Percentiles rank a stretch among this genome's conserved stretches.
Conservation (phyloP, 2,329 filamentous ascomycete genomes). For the Neodidymelliopsis sp. region DNA sequence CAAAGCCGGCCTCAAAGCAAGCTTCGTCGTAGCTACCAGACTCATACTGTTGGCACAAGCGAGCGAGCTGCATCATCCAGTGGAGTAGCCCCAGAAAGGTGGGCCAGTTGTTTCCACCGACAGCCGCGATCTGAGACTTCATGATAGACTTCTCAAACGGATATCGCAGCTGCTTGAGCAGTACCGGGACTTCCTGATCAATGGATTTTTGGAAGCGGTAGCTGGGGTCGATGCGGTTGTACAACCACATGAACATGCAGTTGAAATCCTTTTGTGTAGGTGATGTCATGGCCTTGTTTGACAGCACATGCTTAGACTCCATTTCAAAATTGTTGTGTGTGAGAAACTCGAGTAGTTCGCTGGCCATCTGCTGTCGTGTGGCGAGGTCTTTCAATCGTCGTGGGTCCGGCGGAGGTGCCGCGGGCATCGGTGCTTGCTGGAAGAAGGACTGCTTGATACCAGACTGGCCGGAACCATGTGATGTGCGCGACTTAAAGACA, state of each 20-base stretch:
- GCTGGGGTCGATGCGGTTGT: conserved; percentile 91
- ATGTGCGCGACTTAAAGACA: conserved; percentile 63
- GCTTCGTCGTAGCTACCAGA: conserved; percentile 85
- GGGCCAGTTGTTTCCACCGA: conserved; percentile 96
- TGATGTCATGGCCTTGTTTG: conserved; percentile 87
- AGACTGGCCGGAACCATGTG: conserved; percentile 71
- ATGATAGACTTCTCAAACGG: conserved; percentile 95
- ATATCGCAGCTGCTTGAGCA: conserved; percentile 92
- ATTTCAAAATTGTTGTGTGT: conserved; percentile 95
- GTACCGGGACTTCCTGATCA: conserved; percentile 90
- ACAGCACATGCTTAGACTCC: conserved; percentile 95
- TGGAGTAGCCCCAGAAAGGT: conserved; percentile 92
- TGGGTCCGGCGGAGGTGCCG: conserved; percentile 85
- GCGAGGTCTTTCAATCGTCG: conserved; percentile 82
- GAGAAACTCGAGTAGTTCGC: conserved; percentile 91
- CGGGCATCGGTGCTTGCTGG: conserved; percentile 80
- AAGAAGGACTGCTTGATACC: conserved; percentile 90
- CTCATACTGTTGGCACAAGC: conserved; percentile 88
- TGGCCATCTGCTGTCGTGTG: conserved; percentile 82
- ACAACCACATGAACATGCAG: conserved; percentile 97
- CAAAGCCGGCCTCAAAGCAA: conserved; percentile 84
- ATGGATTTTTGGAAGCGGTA: conserved; percentile 95
- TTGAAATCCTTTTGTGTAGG: conserved; percentile 99
- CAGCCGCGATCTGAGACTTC: conserved; percentile 93
- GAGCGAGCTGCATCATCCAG: conserved; percentile 98